Conservation (phyloP, 495 filamentous ascomycete species). For the Oleoguttula mirabilis region DNA sequence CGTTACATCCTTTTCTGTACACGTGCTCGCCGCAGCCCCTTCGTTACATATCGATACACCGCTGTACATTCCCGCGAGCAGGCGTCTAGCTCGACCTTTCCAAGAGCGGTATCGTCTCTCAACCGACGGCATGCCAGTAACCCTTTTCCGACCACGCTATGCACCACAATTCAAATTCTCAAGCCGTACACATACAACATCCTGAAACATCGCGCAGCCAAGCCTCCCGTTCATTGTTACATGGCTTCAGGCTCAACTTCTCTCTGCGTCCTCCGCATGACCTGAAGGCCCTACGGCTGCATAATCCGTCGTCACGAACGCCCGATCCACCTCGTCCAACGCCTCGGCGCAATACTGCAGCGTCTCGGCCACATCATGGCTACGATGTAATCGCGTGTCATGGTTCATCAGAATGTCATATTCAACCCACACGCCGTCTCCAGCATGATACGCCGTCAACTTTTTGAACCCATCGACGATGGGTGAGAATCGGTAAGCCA, state of each 20-base stretch:
- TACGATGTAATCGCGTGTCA: constrained; percentile 28
- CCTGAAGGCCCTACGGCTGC: constrained; percentile 12
- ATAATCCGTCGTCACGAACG: constrained; percentile 39
- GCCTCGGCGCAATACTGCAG: constrained; percentile 39
- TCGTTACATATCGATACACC: no score
- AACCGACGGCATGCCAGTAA: no score
- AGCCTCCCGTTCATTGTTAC: no score
- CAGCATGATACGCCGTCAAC: constrained; percentile 37
- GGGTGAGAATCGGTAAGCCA: constrained; percentile 36
- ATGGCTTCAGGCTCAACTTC: constrained; percentile 1
- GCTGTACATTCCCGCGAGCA: no score
- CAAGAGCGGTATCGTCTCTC: no score
- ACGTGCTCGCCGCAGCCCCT: no score
- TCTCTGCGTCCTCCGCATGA: constrained; percentile 14
- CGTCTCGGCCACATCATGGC: constrained; percentile 41
- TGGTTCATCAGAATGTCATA: constrained; percentile 36
- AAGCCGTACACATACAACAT: no score
- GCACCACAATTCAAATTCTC: no score
- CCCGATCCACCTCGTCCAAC: constrained; percentile 36
- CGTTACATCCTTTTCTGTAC: no score
- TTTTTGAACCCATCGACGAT: constrained; percentile 36
- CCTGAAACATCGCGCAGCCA: no score
- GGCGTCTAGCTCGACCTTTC: no score
- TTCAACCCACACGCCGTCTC: constrained; percentile 40
- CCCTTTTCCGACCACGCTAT: no score